Evolutionary conservation across 2,329 filamentous ascomycete species (phyloP), one percentile per base, ranked within the genome.

Genomic region (Lasiodiplodia sp.): DNA sequence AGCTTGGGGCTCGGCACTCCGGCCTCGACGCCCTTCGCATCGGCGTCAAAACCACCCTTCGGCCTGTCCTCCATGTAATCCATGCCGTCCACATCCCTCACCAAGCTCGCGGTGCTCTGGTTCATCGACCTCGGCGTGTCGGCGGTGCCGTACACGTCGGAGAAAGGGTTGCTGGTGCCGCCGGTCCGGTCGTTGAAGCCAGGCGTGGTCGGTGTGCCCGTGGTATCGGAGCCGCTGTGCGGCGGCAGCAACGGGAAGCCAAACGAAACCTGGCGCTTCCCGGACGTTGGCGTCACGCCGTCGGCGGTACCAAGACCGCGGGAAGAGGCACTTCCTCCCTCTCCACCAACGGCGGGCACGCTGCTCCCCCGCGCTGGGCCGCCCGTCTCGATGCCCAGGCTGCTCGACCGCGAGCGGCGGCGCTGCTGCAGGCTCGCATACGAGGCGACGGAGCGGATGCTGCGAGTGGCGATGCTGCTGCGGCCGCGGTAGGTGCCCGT

Each of bases 171-270:
- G 31, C 25, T 23, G 10, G 18, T 14, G 11, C 47, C 31, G 12
- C 44, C 47, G 5, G 60, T 64, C 31, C 60, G 8, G 2, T 64
- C 60, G 6, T 64, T 64, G 10, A 52, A 64, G 2, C 44, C 44
- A 10, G 60, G 60, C 28, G 60, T 64, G 5, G 60, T 64, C 0
- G 60, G 60, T n/a, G 60, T 64, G 31, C 47, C 60, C 11, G 60
- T 25, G 18, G 56, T 60, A n/a, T 60, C 56, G 37, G 56, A 37
- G 37, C 56, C 25, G 44, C 38, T 62, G 21, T 16, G 12, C 38
- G 60, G 60, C 60, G 60, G 58, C 40, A 28, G 31, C 44, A 52
- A 31, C 44, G 60, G 60, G 60, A 64, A 64, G 47, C 52, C 52
- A 47, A 64, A 64, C 11, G 44, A 52, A 14, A 64, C 60, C 47